Percentiles rank a stretch among this genome's conserved stretches.
phyloP scores from a whole-genome alignment of 1,284 basidiomycete species.

The Ustilago vetiveriae region DNA sequence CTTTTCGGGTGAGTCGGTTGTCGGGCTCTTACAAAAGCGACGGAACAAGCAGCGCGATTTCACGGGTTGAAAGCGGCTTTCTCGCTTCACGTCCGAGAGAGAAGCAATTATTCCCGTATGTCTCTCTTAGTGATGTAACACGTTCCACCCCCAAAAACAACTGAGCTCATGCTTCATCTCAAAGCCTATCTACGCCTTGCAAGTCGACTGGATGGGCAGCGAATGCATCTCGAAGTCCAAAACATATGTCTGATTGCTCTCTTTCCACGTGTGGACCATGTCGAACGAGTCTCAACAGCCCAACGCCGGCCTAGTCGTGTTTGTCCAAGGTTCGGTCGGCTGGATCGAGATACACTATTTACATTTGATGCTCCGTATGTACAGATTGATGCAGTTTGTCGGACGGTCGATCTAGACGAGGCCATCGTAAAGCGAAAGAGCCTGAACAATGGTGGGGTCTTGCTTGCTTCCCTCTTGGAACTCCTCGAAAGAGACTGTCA shows the following conservation, averaged over 20 bases:
- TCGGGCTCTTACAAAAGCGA: conserved; percentile 40
- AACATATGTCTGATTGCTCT: too few relatives aligned
- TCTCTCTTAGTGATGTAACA: too few relatives aligned
- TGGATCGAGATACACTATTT: conserved; percentile 13
- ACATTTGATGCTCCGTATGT: conserved; percentile 6
- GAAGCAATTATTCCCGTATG: too few relatives aligned
- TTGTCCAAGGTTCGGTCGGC: conserved; percentile 6
- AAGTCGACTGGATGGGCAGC: too few relatives aligned
- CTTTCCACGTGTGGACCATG: too few relatives aligned
- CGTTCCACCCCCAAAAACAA: too few relatives aligned
- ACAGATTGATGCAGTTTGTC: background rate
- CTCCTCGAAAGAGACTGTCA: conserved; percentile 64
- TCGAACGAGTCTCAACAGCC: background rate
- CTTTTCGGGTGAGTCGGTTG: conserved; percentile 43
- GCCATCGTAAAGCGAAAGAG: conserved; percentile 62
- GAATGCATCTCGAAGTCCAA: too few relatives aligned
- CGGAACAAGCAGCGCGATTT: conserved; percentile 10
- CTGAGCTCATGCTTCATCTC: too few relatives aligned
- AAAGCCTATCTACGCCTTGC: too few relatives aligned
- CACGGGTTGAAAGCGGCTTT: conserved; percentile 13
- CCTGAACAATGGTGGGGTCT: conserved; percentile 66
- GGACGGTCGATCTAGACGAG: conserved; percentile 21
- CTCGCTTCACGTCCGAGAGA: conserved; percentile 29
- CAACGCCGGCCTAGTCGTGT: background rate
- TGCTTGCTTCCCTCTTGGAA: conserved; percentile 67